phyloP scores from a whole-genome alignment of 108 stramenopile species.

The Pelagomonas calceolata region DNA sequence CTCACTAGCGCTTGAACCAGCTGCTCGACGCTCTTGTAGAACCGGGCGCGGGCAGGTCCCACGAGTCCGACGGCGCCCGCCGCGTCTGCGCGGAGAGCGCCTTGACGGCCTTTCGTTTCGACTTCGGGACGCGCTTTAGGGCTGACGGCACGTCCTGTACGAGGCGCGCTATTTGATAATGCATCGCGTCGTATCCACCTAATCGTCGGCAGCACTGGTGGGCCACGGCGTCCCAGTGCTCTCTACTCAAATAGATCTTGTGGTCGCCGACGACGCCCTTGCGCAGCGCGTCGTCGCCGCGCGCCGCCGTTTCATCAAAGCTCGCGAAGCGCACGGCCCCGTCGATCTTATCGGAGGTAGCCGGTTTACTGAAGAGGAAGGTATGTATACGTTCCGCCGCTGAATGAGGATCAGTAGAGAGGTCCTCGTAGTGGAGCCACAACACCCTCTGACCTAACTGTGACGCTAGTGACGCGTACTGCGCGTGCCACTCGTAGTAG shows the following conservation, averaged over 20 bases:
- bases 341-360: background rate
- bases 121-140: no score
- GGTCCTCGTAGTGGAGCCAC: background rate
- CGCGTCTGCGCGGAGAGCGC: no score
- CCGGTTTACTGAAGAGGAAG: background rate
- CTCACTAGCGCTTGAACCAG: no score
- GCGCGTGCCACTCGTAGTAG: background rate
- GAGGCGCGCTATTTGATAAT: no score
- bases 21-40: no score
- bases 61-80: no score
- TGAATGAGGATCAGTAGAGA: no score
- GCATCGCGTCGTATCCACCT: no score
- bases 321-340: background rate
- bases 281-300: background rate
- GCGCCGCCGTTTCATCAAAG: background rate
- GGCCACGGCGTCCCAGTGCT: background rate
- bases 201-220: no score
- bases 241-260: background rate
- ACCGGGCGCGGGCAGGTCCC: no score
- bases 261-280: background rate
- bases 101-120: no score
- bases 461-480: background rate
- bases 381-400: background rate
- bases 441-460: background rate
- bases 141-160: no score